A percentile compares a stretch with the other conserved stretches of the same genome.
phyloP scores from a whole-genome alignment of 73 alveolate species.

The Tetrahymena malaccensis region DNA sequence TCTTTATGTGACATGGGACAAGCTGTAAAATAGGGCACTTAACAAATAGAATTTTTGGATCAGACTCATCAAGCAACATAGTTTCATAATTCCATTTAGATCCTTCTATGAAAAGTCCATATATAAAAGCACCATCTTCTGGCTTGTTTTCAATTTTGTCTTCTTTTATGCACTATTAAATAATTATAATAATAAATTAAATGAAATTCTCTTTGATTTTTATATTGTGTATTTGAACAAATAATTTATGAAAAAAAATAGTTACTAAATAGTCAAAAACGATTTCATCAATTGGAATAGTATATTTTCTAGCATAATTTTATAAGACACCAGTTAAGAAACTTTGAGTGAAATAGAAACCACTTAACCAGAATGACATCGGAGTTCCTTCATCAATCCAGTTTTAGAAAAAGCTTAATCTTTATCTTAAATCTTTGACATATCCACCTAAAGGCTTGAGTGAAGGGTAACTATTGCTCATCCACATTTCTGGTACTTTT shows the following conservation, averaged over 20 bases:
- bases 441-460: constrained; percentile 95
- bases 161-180: constrained; percentile 51
- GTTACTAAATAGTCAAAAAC: constrained; percentile 85
- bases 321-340: constrained; percentile 98
- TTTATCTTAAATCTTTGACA: constrained; percentile 73
- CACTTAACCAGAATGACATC: constrained; percentile 90
- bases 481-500: constrained; percentile 97
- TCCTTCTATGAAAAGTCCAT: constrained; percentile 95
- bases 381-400: constrained; percentile 97
- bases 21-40: constrained; percentile 98
- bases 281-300: constrained; percentile 96
- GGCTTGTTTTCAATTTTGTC: constrained; percentile 61
- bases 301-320: constrained; percentile 96
- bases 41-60: constrained; percentile 93
- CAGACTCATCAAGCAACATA: constrained; percentile 84
- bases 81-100: constrained; percentile 95
- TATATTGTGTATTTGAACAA: neutral
- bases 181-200: too few relatives aligned
- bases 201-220: neutral
- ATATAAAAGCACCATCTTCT: constrained; percentile 93
- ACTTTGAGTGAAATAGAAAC: constrained; percentile 98
- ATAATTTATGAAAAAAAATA: constrained; percentile 69
- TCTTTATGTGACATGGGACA: constrained; percentile 79
- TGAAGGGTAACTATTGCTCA: constrained; percentile 90
- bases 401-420: constrained; percentile 86